Conservation (phyloP, 2,329 filamentous ascomycete genomes). For the Epichloe coenophiala region DNA sequence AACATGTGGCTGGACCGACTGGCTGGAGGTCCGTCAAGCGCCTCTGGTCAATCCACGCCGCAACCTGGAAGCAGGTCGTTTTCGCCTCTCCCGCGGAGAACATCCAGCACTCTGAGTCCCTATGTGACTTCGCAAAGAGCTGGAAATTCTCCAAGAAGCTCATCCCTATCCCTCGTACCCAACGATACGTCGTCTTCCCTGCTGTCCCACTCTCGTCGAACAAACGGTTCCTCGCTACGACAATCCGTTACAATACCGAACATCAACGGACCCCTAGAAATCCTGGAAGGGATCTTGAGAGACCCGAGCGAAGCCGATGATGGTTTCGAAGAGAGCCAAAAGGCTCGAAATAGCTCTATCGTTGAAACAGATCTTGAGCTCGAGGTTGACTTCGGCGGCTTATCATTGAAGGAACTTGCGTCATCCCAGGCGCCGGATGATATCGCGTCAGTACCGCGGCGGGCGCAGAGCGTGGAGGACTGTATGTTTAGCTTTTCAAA, state of each 20-base stretch:
- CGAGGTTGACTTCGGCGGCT: slow-evolving; percentile 64
- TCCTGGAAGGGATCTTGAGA: slow-evolving; percentile 41
- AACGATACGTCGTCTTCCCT: slow-evolving; percentile 69
- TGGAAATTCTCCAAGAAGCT: slow-evolving; percentile 55
- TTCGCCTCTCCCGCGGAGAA: slow-evolving; percentile 56
- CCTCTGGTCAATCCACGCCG: slow-evolving; percentile 43
- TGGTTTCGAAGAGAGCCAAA: slow-evolving; percentile 5
- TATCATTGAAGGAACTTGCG: slow-evolving; percentile 64
- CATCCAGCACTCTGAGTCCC: slow-evolving; percentile 55
- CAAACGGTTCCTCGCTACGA: slow-evolving; percentile 56
- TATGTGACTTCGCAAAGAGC: slow-evolving; percentile 56
- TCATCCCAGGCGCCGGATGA: slow-evolving; percentile 17
- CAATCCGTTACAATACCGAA: slow-evolving; percentile 34
- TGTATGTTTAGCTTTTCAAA: slow-evolving; percentile 36
- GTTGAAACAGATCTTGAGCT: slow-evolving; percentile 43
- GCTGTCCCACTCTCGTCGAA: slow-evolving; percentile 46
- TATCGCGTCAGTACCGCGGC: slow-evolving; percentile 22
- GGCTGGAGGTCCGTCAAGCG: slow-evolving; percentile 49
- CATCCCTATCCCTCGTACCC: slow-evolving; percentile 63
- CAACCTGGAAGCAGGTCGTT: slow-evolving; percentile 52
- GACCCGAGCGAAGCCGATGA: slow-evolving; percentile 10
- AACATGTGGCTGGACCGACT: slow-evolving; percentile 87
- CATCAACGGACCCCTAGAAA: slow-evolving; percentile 52
- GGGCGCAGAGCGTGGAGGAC: slow-evolving; percentile 53
- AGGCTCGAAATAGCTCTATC: slow-evolving; percentile 13